Evolutionary conservation across 352 stramenopile species (phyloP).

Genomic region (Peronospora belbahrii): DNA sequence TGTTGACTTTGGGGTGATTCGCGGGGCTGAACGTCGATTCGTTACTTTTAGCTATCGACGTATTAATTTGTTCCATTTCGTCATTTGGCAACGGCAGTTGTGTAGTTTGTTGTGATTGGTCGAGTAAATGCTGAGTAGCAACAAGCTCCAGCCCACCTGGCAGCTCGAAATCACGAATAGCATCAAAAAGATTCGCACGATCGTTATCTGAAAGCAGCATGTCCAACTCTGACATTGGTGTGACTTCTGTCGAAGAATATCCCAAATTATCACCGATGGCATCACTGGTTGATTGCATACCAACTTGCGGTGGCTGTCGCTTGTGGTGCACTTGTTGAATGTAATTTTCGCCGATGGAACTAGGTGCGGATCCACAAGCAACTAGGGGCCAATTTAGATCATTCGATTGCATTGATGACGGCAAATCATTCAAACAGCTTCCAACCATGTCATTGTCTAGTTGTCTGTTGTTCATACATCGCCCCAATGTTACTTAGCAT

Average conservation of each 20-base stretch:
- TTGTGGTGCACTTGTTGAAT: conserved; percentile 20
- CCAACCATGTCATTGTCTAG: conserved; percentile 55
- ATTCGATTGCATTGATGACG: conserved; percentile 38
- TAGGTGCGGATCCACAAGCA: conserved; percentile 18
- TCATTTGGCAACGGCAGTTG: conserved; percentile 10
- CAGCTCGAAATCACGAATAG: conserved; percentile 63
- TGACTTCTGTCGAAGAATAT: conserved; percentile 11
- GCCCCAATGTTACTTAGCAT: neutral
- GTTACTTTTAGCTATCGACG: conserved; percentile 2
- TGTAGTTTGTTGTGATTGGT: conserved; percentile 5
- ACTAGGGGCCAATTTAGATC: conserved; percentile 24
- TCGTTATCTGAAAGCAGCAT: conserved; percentile 63
- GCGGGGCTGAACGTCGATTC: conserved; percentile 17
- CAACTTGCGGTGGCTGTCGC: conserved; percentile 12
- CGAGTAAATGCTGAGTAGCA: conserved; percentile 4
- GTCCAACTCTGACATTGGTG: conserved; percentile 32
- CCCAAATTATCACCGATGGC: conserved; percentile 7
- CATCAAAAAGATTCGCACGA: conserved; percentile 55
- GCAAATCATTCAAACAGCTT: conserved; percentile 63
- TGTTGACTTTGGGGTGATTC: conserved; percentile 16
- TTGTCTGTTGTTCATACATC: conserved; percentile 11
- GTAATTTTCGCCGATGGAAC: conserved; percentile 15
- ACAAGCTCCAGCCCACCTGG: conserved; percentile 14
- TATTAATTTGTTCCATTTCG: conserved; percentile 14
- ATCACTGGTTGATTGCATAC: conserved; percentile 5